Evolutionary conservation across 768 basidiomycete genomes (phyloP), one percentile per base, ranked within the genome.

Genomic region (Leccinellum luteum): DNA sequence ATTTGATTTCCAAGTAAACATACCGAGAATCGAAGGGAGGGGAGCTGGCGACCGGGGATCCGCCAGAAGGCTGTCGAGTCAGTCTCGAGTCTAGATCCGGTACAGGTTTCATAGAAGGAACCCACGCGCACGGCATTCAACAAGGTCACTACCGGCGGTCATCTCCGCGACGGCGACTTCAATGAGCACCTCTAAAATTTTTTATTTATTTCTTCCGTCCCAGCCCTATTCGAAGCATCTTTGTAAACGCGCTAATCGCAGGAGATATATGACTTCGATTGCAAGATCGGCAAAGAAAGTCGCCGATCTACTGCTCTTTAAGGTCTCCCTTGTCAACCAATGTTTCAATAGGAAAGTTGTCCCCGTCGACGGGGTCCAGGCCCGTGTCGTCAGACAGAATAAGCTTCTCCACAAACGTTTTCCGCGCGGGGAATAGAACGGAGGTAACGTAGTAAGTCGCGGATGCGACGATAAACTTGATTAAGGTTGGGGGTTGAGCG

Each of bases 391-490:
- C 63, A 15, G 60, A 65, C 1, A 61, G 64, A 49, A 73, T 58
- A 31, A 66, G 67, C 21, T 61, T 56, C 34, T 64, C 62, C n/a
- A 69, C 62, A 44, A 63, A 72, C 6, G 66, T 71, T 44, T 64
- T 63, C 41, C 53, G 60, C 25, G 71, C 62, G 41, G 69, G 64
- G 47, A 73, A 66, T 17, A 64, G 35, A 44, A 57, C 48, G 17
- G 68, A 70, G n/a, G 69, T 56, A 54, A 51, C 17, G 30, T 72
- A 70, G 58, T 71, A 69, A 17, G 71, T 61, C 44, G 51, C 32
- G 5, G 61, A 71, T 13, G 67, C 59, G 4, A 64, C 58, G 23
- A 65, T 52, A 15, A 71, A 71, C 71, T 71, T 48, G 15, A 14
- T 41, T 41, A 9, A 3, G 13, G 48, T 48, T 17, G 30, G 4